phyloP scores from a whole-genome alignment of 2,329 filamentous ascomycete genomes.

The Myriosclerotinia duriaeana region DNA sequence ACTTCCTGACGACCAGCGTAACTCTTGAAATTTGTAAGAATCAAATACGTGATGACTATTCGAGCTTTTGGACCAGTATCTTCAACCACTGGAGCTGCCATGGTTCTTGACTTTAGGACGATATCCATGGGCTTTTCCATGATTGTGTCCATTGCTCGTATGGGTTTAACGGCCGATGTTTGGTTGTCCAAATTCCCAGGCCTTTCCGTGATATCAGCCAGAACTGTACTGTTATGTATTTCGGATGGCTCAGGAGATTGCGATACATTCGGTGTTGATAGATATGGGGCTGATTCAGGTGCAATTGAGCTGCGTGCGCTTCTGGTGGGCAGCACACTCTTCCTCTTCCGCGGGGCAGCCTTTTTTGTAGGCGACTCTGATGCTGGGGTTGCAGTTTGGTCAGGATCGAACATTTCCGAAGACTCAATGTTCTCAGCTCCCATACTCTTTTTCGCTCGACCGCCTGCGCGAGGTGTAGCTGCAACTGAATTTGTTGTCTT shows the following conservation, averaged over 20 bases:
- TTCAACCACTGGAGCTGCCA: conserved; percentile 67
- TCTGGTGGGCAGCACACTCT: conserved; percentile 50
- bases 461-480: conserved; percentile 33
- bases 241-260: conserved; percentile 56
- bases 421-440: conserved; percentile 55
- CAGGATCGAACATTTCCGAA: conserved; percentile 59
- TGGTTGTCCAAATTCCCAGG: conserved; percentile 50
- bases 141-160: conserved; percentile 73
- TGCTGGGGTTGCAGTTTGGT: conserved; percentile 51
- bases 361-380: conserved; percentile 56
- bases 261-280: conserved; percentile 55
- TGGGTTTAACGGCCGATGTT: conserved; percentile 61
- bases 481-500: conserved; percentile 43
- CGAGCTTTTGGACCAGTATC: conserved; percentile 76
- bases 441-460: conserved; percentile 46
- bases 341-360: conserved; percentile 65
- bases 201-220: conserved; percentile 72
- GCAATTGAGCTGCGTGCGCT: conserved; percentile 38
- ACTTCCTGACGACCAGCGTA: conserved; percentile 95
- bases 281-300: conserved; percentile 40
- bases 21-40: conserved; percentile 97
- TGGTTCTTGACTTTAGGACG: conserved; percentile 77
- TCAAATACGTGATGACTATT: conserved; percentile 88
- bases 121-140: conserved; percentile 93
- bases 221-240: conserved; percentile 53